Percentiles rank a stretch among this genome's conserved stretches.
Conservation (phyloP, 2,329 filamentous ascomycete genomes). For the Hypoxylon sp. region DNA sequence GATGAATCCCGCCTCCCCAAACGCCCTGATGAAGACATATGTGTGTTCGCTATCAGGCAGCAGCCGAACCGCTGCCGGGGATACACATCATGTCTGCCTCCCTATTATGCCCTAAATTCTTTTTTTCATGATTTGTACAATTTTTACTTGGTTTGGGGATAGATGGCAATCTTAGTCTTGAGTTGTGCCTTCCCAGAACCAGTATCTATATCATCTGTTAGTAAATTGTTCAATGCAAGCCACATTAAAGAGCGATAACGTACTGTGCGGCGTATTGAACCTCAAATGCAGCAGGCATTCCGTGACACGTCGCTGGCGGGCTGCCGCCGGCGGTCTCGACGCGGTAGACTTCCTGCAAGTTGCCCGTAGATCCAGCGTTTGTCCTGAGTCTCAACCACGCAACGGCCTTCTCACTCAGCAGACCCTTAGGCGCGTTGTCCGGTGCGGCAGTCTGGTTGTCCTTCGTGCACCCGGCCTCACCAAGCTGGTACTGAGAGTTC, state of each 20-base stretch:
- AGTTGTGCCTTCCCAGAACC: slow-evolving; percentile 49
- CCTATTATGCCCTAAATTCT: slow-evolving; percentile 24
- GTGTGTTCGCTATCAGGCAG: slow-evolving; percentile 2
- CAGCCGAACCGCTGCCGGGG: not conserved
- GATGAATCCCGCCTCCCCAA: slow-evolving; percentile 12
- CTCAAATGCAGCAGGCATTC: slow-evolving; percentile 73
- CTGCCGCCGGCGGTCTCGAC: slow-evolving; percentile 87
- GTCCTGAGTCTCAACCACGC: slow-evolving; percentile 82
- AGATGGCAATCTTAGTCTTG: slow-evolving; percentile 20
- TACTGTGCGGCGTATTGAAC: slow-evolving; percentile 89
- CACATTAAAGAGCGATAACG: slow-evolving; percentile 62
- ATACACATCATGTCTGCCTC: slow-evolving; percentile 20
- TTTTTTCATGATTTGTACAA: slow-evolving; percentile 39
- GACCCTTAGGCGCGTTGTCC: slow-evolving; percentile 69
- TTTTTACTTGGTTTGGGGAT: slow-evolving; percentile 34
- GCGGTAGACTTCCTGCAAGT: slow-evolving; percentile 83
- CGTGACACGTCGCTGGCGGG: slow-evolving; percentile 80
- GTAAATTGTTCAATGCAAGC: slow-evolving; percentile 1
- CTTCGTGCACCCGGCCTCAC: slow-evolving; percentile 75
- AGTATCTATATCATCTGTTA: slow-evolving; percentile 50
- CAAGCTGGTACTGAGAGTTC: slow-evolving; percentile 64
- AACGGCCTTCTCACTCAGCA: slow-evolving; percentile 77
- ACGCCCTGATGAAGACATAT: slow-evolving; percentile 27
- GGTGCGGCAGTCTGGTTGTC: slow-evolving; percentile 75
- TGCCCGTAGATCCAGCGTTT: slow-evolving; percentile 69